Base-by-base conservation (phyloP, 1,284 basidiomycete genomes). In the Cryptococcus wingfieldii region DNA sequence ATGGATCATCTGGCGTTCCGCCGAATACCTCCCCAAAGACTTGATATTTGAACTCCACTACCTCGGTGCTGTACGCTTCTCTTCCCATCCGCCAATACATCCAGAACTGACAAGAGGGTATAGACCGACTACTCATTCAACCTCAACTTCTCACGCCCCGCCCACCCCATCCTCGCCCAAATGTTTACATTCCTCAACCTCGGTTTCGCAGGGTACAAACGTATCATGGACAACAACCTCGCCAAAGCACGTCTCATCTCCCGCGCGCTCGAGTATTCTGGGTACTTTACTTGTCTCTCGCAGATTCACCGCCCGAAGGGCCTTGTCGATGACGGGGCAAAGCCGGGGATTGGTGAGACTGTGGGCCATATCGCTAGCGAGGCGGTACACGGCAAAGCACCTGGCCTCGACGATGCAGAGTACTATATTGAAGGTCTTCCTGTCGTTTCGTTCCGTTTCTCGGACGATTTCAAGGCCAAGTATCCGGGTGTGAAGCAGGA, bases 11-110 rank as follows among this genome's bases (percentile, higher is more conserved):
- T 94, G 88, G 88, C 81, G 89, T 52, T 83, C 86, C 66, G 84
- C 86, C 74, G 77, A 82, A 47, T 82, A 83, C 71, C 82, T 93
- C 14, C 89, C 89, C 2, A 89, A 91, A 71, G 89, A 92, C 60
- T 83, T 94, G 60, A 88, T 96, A 63, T 97, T 98, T 70, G 93
- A 97, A 76, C 83, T 97, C 19, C 91, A 94, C 74, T 92, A 90
- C 72, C 68, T 75, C 16, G 74, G 74, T 34, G 66, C 62, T 31
- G 66, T 68, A 34, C 49, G 64, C 54, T 9, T 1, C 9, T 47
- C 9, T 47, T 16, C 34, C 6, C 1, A 9, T 47, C 2, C 38
- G 19, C 7, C 13, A 39, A 10, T 23, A 34, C 31, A 34, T 34
- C 10, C 31, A 34, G 10, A 42, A 6, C 39, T 27, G 47, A 49